These are phyloP conservation scores for Danielozyma ontarioensis DNA, from an alignment of 805 yeast genomes.

Conservation along the genomic window DNA sequence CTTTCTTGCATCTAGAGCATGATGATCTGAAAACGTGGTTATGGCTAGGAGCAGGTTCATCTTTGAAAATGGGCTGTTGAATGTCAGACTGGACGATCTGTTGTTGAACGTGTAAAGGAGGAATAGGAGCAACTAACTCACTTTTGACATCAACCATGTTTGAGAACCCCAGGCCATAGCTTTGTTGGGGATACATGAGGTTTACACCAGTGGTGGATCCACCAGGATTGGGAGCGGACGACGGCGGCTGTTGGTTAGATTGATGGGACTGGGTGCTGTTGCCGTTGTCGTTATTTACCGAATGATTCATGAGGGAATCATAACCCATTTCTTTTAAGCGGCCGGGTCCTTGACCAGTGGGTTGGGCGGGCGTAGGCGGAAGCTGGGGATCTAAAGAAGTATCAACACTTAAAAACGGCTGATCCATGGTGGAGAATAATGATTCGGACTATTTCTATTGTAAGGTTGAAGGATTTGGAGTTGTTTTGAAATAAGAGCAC, in stretches of 20 bases:
- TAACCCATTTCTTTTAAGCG: not conserved
- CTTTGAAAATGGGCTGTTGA: conserved; percentile 1
- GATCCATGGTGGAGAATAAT: conserved; percentile 7
- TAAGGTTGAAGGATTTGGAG: too few relatives aligned
- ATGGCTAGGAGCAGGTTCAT: not conserved
- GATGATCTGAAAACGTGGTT: conserved; percentile 12
- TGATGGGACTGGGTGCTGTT: not conserved
- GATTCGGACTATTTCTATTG: not conserved
- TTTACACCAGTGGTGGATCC: conserved; percentile 4
- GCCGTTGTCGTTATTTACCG: conserved; percentile 3
- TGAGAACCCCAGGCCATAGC: conserved; percentile 1
- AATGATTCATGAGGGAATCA: not conserved
- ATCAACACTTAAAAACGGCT: conserved; percentile 10
- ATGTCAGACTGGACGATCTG: conserved; percentile 21
- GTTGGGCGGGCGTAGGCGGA: conserved; percentile 1
- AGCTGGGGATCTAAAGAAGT: conserved; percentile 1
- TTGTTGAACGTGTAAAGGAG: conserved; percentile 41
- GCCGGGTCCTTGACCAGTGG: conserved; percentile 1
- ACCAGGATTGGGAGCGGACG: conserved; percentile 2
- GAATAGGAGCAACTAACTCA: conserved; percentile 28
- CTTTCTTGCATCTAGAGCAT: conserved; percentile 60
- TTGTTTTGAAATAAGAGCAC: too few relatives aligned
- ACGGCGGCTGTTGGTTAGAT: conserved; percentile 1
- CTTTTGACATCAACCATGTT: conserved; percentile 4
- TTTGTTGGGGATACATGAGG: conserved; percentile 6